Evolutionary conservation across 1,284 basidiomycete genomes (phyloP).

Genomic region (Trichosporon faecale): DNA sequence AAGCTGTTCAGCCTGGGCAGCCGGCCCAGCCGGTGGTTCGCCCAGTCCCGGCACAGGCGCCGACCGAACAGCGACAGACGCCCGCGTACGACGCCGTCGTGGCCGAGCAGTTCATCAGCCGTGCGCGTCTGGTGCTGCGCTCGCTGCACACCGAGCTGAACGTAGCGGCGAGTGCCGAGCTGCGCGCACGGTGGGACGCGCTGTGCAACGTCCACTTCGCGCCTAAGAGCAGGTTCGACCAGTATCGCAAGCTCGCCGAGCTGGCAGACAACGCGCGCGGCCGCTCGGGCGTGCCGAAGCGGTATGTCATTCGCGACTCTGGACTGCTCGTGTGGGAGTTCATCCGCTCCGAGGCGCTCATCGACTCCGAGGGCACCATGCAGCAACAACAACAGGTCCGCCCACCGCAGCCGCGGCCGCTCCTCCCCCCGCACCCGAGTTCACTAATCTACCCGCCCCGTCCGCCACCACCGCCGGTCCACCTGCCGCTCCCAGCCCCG

Average conservation of each 20-base stretch:
- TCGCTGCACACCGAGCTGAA: neutral
- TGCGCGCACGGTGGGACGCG: neutral
- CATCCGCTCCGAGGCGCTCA: neutral
- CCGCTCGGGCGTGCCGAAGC: neutral
- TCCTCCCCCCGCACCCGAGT: no score
- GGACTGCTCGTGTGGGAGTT: conserved; percentile 7
- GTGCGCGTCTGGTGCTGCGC: neutral
- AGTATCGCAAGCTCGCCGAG: neutral
- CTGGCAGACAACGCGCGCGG: neutral
- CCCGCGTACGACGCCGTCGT: neutral
- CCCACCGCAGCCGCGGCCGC: neutral
- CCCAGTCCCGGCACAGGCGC: neutral
- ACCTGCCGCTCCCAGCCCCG: neutral
- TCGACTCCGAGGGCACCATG: neutral
- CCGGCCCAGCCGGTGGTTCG: no score
- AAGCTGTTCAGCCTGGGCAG: neutral
- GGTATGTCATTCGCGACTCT: neutral
- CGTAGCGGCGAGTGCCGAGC: neutral
- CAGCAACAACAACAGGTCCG: neutral
- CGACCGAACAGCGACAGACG: neutral
- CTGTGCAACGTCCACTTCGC: neutral
- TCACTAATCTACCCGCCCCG: no score
- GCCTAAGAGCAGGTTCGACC: neutral
- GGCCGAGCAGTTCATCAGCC: conserved; percentile 1
- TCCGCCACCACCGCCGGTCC: no score